These are phyloP conservation scores for Calonectria pseudoreteaudii DNA, from an alignment of 2,329 filamentous ascomycete species.

Conservation along the genomic window DNA sequence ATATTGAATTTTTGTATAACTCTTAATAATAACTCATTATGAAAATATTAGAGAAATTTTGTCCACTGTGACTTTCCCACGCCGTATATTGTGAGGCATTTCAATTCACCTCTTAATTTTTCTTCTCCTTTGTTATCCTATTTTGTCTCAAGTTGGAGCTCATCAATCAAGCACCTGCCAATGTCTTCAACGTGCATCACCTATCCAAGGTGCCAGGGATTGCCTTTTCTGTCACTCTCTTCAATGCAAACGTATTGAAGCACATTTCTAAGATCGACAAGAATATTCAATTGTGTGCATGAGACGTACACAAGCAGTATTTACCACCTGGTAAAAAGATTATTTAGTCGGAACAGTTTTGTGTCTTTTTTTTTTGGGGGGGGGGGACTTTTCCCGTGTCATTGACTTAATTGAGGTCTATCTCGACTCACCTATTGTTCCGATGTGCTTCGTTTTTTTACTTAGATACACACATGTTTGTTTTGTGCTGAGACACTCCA, in stretches of 20 bases:
- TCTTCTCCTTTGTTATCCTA: background rate
- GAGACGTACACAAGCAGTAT: background rate
- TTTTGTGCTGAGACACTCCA: background rate
- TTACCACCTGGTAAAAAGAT: background rate
- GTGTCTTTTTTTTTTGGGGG: background rate
- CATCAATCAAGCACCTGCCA: background rate
- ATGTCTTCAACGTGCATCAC: background rate
- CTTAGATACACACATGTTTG: background rate
- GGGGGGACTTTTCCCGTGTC: too few relatives aligned
- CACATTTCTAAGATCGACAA: too few relatives aligned
- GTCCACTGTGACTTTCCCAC: background rate
- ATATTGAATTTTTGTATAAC: background rate
- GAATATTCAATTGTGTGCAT: background rate
- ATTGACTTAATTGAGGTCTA: too few relatives aligned
- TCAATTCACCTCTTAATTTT: background rate
- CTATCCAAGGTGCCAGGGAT: too few relatives aligned
- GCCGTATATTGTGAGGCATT: background rate
- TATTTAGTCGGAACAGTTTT: background rate
- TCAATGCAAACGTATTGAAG: too few relatives aligned
- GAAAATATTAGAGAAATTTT: background rate
- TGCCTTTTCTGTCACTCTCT: too few relatives aligned
- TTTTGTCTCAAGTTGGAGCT: background rate
- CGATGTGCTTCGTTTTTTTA: background rate
- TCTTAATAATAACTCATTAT: too few relatives aligned
- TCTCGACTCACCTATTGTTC: background rate